These are phyloP conservation scores for Ustulina deusta DNA, from an alignment of 2,329 filamentous ascomycete species.

Conservation along the genomic window DNA sequence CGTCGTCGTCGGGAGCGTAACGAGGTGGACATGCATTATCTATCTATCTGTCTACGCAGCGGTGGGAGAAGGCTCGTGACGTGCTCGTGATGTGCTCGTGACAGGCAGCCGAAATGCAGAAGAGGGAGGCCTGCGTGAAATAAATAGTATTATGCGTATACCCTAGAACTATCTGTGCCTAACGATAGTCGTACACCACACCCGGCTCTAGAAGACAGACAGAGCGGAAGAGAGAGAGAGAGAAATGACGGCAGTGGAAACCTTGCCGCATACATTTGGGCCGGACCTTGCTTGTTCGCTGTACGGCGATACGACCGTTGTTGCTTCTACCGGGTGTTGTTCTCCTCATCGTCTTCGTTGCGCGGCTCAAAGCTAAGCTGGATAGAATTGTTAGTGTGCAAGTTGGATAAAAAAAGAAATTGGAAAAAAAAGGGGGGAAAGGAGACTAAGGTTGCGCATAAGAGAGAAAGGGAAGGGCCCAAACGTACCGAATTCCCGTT, in stretches of 20 bases:
- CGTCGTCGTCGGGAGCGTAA: too few relatives aligned
- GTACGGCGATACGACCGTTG: background rate
- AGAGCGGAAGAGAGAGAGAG: background rate
- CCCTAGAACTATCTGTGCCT: background rate
- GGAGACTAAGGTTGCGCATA: background rate
- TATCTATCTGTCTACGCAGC: too few relatives aligned
- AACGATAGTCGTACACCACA: background rate
- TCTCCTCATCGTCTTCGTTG: slow-evolving; percentile 30
- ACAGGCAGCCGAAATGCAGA: background rate
- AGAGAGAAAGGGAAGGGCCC: background rate
- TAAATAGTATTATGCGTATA: background rate
- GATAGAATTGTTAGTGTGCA: slow-evolving; percentile 6
- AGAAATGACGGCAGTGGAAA: background rate
- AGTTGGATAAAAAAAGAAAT: background rate
- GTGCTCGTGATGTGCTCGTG: background rate
- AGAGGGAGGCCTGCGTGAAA: too few relatives aligned
- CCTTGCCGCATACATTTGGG: background rate
- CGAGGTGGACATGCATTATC: too few relatives aligned
- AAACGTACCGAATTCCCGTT: slow-evolving; percentile 86
- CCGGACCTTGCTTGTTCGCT: background rate
- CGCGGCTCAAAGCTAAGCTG: slow-evolving; percentile 39
- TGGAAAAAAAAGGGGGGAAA: background rate
- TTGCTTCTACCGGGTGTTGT: slow-evolving; percentile 13
- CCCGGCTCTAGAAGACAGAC: background rate
- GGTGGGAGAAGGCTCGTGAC: too few relatives aligned